Evolutionary conservation across 192 early-diverging fungal species (phyloP).

Genomic region (Coemansia furcata): DNA sequence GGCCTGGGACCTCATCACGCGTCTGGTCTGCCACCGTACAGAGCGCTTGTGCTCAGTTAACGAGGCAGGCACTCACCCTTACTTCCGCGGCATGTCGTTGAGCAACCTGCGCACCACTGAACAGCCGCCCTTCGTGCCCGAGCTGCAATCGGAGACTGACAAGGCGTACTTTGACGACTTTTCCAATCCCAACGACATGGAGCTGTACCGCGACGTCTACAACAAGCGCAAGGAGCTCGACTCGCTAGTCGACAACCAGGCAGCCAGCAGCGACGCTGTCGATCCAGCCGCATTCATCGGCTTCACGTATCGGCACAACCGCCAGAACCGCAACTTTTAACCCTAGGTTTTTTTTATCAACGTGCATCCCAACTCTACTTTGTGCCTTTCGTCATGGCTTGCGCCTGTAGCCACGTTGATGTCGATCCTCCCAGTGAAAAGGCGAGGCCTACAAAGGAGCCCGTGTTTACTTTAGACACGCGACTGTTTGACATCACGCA

Average conservation of each 20-base stretch:
- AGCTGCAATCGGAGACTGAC: conserved; percentile 68
- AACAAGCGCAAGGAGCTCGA: conserved; percentile 54
- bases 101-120: conserved; percentile 57
- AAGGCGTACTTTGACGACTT: conserved; percentile 85
- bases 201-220: conserved; percentile 60
- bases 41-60: conserved; percentile 56
- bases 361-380: neutral
- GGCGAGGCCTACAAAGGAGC: neutral
- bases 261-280: conserved; percentile 48
- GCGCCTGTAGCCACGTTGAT: neutral
- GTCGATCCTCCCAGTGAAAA: neutral
- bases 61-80: conserved; percentile 58
- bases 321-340: conserved; percentile 38
- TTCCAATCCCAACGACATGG: conserved; percentile 62
- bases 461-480: neutral
- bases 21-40: conserved; percentile 55
- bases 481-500: neutral
- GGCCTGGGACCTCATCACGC: conserved; percentile 75
- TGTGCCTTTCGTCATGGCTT: neutral
- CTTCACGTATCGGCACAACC: conserved; percentile 69
- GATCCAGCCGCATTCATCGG: conserved; percentile 85
- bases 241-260: conserved; percentile 27
- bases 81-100: conserved; percentile 63
- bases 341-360: neutral
- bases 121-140: conserved; percentile 74